These are phyloP conservation scores for Saturnispora ahearnii DNA, from an alignment of 805 yeast species.

Conservation along the genomic window DNA sequence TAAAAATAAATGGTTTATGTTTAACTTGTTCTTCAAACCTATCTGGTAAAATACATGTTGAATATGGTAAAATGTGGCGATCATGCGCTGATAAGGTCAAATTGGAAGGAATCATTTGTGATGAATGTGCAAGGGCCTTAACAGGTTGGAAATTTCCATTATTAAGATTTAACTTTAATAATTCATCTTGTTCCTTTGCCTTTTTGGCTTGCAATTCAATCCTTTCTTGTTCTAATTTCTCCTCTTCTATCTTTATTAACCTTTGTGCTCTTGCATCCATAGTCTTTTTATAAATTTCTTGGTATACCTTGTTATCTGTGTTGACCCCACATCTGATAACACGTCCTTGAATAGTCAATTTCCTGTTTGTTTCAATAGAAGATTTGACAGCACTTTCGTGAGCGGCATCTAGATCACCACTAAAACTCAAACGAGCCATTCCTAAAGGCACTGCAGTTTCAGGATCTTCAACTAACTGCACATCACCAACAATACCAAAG, in stretches of 20 bases:
- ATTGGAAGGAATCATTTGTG: not conserved
- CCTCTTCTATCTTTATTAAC: slow-evolving; percentile 28
- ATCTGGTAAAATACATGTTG: slow-evolving; percentile 32
- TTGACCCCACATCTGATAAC: slow-evolving; percentile 46
- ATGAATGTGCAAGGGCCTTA: not conserved
- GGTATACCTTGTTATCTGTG: slow-evolving; percentile 31
- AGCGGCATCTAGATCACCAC: slow-evolving; percentile 45
- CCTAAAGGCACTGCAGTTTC: slow-evolving; percentile 74
- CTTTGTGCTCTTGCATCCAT: slow-evolving; percentile 30
- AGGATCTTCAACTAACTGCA: slow-evolving; percentile 59
- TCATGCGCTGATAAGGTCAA: slow-evolving; percentile 23
- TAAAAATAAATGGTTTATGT: slow-evolving; percentile 49
- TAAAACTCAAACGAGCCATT: slow-evolving; percentile 53
- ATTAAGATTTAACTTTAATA: not conserved
- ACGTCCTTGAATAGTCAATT: slow-evolving; percentile 43
- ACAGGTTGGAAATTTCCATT: not conserved
- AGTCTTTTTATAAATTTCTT: slow-evolving; percentile 24
- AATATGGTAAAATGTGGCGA: slow-evolving; percentile 23
- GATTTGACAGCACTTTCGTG: slow-evolving; percentile 40
- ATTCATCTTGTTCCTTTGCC: not conserved
- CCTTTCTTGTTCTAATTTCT: slow-evolving; percentile 14
- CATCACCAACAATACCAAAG: slow-evolving; percentile 55
- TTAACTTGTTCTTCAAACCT: slow-evolving; percentile 42
- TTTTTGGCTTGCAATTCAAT: slow-evolving; percentile 13
- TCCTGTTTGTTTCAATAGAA: slow-evolving; percentile 30